Conservation (phyloP, 2,329 filamentous ascomycete genomes). For the Epichloe sylvatica region DNA sequence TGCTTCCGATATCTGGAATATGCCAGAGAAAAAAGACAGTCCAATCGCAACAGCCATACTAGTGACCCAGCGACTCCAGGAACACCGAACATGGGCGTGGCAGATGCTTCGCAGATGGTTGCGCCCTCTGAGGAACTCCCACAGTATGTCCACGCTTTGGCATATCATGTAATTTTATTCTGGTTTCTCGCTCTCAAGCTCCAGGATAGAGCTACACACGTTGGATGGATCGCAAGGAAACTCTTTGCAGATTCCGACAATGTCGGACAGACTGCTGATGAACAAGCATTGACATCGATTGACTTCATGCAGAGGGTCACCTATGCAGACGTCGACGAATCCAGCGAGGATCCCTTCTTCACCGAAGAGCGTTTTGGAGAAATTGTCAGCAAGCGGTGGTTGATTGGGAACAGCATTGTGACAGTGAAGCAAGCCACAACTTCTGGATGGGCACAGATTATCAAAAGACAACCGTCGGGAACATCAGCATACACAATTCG, state of each 20-base stretch:
- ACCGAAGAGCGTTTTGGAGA: constrained; percentile 50
- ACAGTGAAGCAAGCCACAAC: constrained; percentile 57
- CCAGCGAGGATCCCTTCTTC: constrained; percentile 51
- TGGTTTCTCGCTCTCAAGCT: constrained; percentile 91
- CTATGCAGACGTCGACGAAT: constrained; percentile 75
- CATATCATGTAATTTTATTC: constrained; percentile 90
- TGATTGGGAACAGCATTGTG: constrained; percentile 60
- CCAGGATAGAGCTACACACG: constrained; percentile 67
- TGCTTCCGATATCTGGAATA: constrained; percentile 90
- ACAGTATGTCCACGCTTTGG: constrained; percentile 85
- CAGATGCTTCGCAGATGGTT: constrained; percentile 21
- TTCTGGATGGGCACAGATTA: constrained; percentile 56
- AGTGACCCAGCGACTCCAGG: constrained; percentile 27
- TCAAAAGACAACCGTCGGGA: constrained; percentile 57
- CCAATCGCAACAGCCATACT: constrained; percentile 30
- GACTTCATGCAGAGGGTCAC: constrained; percentile 88
- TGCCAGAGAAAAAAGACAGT: constrained; percentile 52
- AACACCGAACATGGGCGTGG: constrained; percentile 9
- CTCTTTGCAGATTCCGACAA: constrained; percentile 68
- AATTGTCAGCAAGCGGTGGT: constrained; percentile 53
- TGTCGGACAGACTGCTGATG: constrained; percentile 57
- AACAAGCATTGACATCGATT: constrained; percentile 84
- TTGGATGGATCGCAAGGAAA: constrained; percentile 80
- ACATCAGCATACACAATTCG: constrained; percentile 45
- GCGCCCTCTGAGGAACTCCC: constrained; percentile 57